Evolutionary conservation across 352 stramenopile genomes (phyloP), one percentile per base, ranked within the genome.

Genomic region (Phytophthora pistaciae): DNA sequence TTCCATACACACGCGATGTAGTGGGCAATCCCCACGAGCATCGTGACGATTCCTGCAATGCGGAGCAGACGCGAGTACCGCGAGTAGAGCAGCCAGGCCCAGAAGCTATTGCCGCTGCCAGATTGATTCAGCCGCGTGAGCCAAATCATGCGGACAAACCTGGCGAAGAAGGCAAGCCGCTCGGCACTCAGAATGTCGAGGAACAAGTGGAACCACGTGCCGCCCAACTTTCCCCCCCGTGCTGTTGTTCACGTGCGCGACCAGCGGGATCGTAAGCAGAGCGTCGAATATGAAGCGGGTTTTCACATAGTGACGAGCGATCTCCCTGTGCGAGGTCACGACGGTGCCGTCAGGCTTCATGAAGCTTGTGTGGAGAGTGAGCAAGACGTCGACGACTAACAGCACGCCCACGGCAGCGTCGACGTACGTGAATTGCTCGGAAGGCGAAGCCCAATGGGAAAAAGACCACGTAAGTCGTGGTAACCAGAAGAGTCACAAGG

Each of bases 381-480:
- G 20, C 29, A 76, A 5, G 8, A 77, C 61, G 29, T 79, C 66
- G 18, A 77, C 2, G 1, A 72, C 14, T 1, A 70, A 64, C 1
- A 75, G 3, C 8, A 76, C 18, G 6, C 67, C 60, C 2, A 75
- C 57, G 14, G 57, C 29, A 11, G 53, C 23, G 29, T 56, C 38
- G 8, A 50, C 8, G 48, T 44, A 20, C n/a, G 52, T 9, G 38
- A 49, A 49, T 16, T 50, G 36, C 20, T 64, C 7, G 53, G 68
- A 88, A 91, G 2, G 79, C 81, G 3, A 78, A 63, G 1, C 70
- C 57, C 21, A 88, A 23, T 0, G 85, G 83, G 44, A 84, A 81
- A 21, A 61, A 73, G 6, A 88, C 38, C 0, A 80, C 52, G 33
- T 88, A 81, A 36, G 66, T 44, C 3, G 66, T 14, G 5, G 77